phyloP scores from a whole-genome alignment of 192 early-diverging fungal genomes.

The Geranomyces michiganensis region DNA sequence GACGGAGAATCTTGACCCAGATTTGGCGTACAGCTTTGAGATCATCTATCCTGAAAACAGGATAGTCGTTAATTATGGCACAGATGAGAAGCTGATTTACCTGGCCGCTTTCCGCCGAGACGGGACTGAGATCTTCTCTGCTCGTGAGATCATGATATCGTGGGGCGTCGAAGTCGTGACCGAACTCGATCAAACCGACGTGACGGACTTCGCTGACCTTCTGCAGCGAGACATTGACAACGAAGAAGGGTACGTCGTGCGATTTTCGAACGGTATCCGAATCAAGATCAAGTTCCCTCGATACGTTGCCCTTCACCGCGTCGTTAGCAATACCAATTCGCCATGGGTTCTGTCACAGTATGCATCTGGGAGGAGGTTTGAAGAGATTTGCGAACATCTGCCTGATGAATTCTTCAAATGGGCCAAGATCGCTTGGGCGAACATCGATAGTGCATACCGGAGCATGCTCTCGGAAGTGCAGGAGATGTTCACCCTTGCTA shows the following conservation, averaged over 20 bases:
- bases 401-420: constrained; percentile 8
- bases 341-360: not conserved
- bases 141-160: not conserved
- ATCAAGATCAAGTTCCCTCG: constrained; percentile 14
- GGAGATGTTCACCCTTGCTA: not conserved
- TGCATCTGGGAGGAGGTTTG: not conserved
- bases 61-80: constrained; percentile 2
- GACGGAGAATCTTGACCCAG: not conserved
- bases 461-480: not conserved
- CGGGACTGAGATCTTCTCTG: not conserved
- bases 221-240: not conserved
- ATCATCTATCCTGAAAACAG: constrained; percentile 5
- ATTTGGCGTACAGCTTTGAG: not conserved
- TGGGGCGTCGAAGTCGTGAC: not conserved
- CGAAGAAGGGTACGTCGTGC: constrained; percentile 15
- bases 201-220: not conserved
- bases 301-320: not conserved
- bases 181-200: too few relatives aligned
- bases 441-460: not conserved
- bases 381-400: not conserved
- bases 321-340: not conserved
- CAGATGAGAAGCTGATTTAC: not conserved
- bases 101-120: not conserved
- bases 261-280: not conserved
- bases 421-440: not conserved